Evolutionary conservation across 2,329 filamentous ascomycete species (phyloP).

Genomic region (Ceratocystis variospora): DNA sequence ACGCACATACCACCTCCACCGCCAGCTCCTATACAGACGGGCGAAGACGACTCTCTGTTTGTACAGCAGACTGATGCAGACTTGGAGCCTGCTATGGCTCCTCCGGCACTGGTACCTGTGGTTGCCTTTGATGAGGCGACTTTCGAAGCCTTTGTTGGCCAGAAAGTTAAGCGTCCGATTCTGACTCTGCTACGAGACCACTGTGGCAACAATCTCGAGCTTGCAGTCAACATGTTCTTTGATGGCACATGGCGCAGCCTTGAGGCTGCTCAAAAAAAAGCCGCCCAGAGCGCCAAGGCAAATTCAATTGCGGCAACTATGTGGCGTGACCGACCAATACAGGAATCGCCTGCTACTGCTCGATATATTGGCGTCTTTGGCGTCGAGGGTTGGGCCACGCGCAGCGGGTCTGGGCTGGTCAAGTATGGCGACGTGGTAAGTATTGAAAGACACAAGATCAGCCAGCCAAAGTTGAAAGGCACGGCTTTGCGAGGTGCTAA

Average conservation of each 20-base stretch:
- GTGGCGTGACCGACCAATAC: conserved; percentile 17
- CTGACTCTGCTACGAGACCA: conserved; percentile 38
- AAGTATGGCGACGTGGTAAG: conserved; percentile 70
- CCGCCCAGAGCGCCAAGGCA: conserved; percentile 1
- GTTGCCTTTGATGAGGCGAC: conserved; percentile 41
- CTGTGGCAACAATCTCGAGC: conserved; percentile 45
- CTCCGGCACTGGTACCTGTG: neutral
- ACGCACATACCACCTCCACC: neutral
- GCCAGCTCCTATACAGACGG: neutral
- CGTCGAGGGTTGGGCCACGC: conserved; percentile 80
- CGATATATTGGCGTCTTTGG: conserved; percentile 88
- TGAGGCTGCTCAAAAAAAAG: conserved; percentile 7
- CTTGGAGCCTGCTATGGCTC: neutral
- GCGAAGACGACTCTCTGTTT: conserved; percentile 15
- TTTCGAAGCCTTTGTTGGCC: conserved; percentile 48
- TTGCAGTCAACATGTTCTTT: conserved; percentile 55
- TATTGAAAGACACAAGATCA: conserved; percentile 67
- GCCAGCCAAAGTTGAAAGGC: conserved; percentile 21
- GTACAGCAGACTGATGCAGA: neutral
- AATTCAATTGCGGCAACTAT: conserved; percentile 8
- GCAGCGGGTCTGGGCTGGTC: conserved; percentile 61
- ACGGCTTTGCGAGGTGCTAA: conserved; percentile 38
- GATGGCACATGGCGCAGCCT: conserved; percentile 45
- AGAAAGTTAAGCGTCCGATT: conserved; percentile 37
- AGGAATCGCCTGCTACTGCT: conserved; percentile 21